Percentiles rank a stretch among this genome's conserved stretches.
Evolutionary conservation across 495 filamentous ascomycete species (phyloP).

Genomic region (Daldinia loculata): DNA sequence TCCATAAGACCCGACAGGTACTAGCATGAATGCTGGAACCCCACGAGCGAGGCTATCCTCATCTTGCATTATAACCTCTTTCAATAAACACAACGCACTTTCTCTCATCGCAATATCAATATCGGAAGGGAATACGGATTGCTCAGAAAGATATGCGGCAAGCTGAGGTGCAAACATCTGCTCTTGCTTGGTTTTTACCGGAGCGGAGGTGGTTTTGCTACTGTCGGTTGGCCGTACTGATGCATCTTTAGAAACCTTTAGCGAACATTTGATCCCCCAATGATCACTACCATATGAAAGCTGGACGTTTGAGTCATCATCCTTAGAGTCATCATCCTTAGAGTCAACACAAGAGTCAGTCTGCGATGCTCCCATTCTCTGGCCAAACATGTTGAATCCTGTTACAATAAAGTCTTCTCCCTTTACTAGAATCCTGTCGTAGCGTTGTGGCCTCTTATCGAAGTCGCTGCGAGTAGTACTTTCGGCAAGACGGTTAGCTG

Average conservation of each 20-base stretch:
- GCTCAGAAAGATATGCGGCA: slow-evolving; percentile 40
- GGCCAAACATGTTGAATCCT: slow-evolving; percentile 61
- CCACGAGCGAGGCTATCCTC: slow-evolving; percentile 25
- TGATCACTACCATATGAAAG: slow-evolving; percentile 62
- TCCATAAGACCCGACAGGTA: slow-evolving; percentile 68
- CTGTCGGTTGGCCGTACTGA: not conserved
- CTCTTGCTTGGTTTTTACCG: slow-evolving; percentile 38
- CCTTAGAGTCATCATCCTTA: slow-evolving; percentile 1
- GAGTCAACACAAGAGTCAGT: not conserved
- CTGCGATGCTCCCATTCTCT: slow-evolving; percentile 7
- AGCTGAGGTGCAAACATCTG: slow-evolving; percentile 41
- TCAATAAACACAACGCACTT: slow-evolving; percentile 54
- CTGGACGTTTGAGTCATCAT: slow-evolving; percentile 1
- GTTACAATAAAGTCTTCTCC: slow-evolving; percentile 49
- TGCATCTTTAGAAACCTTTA: slow-evolving; percentile 43
- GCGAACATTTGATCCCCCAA: slow-evolving; percentile 60
- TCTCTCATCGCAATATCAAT: slow-evolving; percentile 53
- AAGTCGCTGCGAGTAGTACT: slow-evolving; percentile 50
- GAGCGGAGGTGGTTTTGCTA: slow-evolving; percentile 37
- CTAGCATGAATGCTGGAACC: slow-evolving; percentile 54
- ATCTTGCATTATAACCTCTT: slow-evolving; percentile 46
- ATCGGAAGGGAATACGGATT: slow-evolving; percentile 52
- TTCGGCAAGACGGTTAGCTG: slow-evolving; percentile 58
- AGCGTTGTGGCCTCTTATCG: slow-evolving; percentile 63
- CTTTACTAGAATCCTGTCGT: slow-evolving; percentile 63